A percentile compares a stretch with the other conserved stretches of the same genome.
phyloP scores from a whole-genome alignment of 768 basidiomycete genomes.

The Termitomyces sp. region DNA sequence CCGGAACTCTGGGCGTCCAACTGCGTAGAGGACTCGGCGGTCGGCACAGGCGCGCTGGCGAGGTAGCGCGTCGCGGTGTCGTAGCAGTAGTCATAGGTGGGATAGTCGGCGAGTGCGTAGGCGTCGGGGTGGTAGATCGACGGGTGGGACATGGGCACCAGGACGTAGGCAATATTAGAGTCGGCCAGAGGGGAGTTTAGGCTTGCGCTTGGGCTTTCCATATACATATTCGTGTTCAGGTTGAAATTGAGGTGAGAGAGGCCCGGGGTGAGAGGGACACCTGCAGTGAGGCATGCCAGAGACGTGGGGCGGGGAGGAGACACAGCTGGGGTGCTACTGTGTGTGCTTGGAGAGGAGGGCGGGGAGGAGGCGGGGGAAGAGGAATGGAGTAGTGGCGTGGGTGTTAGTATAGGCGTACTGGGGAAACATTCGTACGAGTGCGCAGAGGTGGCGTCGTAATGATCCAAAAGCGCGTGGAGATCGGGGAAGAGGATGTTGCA shows the following conservation, averaged over 20 bases:
- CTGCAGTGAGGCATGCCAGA: not conserved
- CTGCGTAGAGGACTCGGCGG: not conserved
- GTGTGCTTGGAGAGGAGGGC: not conserved
- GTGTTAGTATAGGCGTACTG: not conserved
- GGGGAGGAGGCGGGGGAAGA: not conserved
- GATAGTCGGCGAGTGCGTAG: slow-evolving; percentile 11
- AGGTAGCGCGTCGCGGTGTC: slow-evolving; percentile 8
- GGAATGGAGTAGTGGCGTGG: too few species aligned
- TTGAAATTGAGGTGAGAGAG: not conserved
- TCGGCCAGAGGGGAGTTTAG: not conserved
- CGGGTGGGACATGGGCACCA: not conserved
- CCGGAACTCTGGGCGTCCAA: too few species aligned
- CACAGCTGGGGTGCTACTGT: not conserved
- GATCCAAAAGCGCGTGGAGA: slow-evolving; percentile 41
- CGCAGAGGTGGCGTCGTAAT: slow-evolving; percentile 25
- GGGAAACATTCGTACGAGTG: not conserved
- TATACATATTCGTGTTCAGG: not conserved
- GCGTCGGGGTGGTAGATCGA: slow-evolving; percentile 7
- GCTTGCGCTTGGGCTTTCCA: not conserved
- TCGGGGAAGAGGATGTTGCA: slow-evolving; percentile 35
- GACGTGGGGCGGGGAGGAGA: not conserved
- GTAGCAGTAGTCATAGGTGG: slow-evolving; percentile 18
- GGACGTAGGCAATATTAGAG: not conserved
- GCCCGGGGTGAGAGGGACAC: too few species aligned
- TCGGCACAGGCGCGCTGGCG: not conserved